Evolutionary conservation across 2,329 filamentous ascomycete species (phyloP), one percentile per base, ranked within the genome.

Genomic region (Cladosporium sp.): DNA sequence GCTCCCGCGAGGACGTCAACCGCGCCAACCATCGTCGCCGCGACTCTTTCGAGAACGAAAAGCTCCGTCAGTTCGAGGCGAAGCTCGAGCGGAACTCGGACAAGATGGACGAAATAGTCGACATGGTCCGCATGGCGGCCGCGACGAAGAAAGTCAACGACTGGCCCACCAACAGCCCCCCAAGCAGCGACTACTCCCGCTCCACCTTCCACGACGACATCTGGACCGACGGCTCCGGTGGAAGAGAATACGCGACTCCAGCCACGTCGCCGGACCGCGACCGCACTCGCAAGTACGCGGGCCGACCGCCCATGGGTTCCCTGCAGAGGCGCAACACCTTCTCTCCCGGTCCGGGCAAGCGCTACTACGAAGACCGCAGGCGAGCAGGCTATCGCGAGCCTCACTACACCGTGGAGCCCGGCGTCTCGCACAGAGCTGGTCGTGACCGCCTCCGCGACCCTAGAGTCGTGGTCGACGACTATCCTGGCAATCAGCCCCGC

Each of bases 71-170:
- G 19, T 19, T 28, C 16, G 40, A 22, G 8, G 16, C 18, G 40
- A 42, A 42, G 16, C 16, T 42, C 14, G 35, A 38, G 4, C 40
- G 40, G 8, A 42, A 42, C 40, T 10, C 10, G 16, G 40, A 42
- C 14, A 28, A 10, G 16, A 42, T 42, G 40, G 40, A n/a, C 18
- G 40, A 42, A 18, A 42, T 19, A 5, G 4, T 42, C 9, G 40
- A 42, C 19, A 42, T 42, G 40, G 22, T 42, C 9, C 18, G 19
- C 40, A 19, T 28, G 40, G 48, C 41, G 5, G 40, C 38, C 7
- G 40, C 48, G 6, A 28, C 42, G 9, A 35, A 50, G 18, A 50
- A 50, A 43, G 48, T 50, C 38, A 18, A 35, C 40, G 13, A 22
- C 16, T 50, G 48, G 48, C 48, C 32, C 5, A 32, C 11, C 19